A percentile compares a stretch with the other conserved stretches of the same genome.
Conservation (phyloP, 441 rosid genomes). For the Cnidoscolus chayamansa region DNA sequence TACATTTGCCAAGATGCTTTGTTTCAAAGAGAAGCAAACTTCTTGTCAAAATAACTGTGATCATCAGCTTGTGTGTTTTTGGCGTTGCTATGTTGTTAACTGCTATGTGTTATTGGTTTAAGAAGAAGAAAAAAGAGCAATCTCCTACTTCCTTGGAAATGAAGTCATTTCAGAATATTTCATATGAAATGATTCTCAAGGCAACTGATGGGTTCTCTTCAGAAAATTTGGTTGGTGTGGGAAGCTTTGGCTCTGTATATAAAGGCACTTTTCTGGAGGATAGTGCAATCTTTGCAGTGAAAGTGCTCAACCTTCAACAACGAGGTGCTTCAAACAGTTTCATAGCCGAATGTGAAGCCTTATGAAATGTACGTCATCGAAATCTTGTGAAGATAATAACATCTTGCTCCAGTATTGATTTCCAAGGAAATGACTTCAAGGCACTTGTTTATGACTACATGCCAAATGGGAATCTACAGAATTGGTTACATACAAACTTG, state of each 20-base stretch:
- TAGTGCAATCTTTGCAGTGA: background rate
- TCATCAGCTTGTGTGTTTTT: background rate
- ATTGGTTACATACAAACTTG: conserved; percentile 15
- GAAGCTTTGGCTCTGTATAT: conserved; percentile 15
- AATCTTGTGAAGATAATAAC: conserved; percentile 11
- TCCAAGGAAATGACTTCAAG: conserved; percentile 15
- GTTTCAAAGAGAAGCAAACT: background rate
- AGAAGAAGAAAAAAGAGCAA: background rate
- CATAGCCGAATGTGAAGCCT: conserved; percentile 2
- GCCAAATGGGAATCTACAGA: conserved; percentile 20
- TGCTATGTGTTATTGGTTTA: background rate
- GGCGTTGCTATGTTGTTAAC: too few relatives aligned
- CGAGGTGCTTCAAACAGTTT: conserved; percentile 12
- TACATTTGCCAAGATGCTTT: conserved; percentile 8
- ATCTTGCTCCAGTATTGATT: conserved; percentile 10
- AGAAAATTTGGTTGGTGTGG: conserved; percentile 1
- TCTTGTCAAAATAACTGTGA: background rate
- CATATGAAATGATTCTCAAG: conserved; percentile 5
- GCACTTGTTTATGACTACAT: conserved; percentile 20
- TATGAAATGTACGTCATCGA: background rate
- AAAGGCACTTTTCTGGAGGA: background rate
- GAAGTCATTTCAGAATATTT: background rate
- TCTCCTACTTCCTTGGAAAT: background rate
- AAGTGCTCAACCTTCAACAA: conserved; percentile 3
- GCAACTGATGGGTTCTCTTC: conserved; percentile 10